Evolutionary conservation across 805 yeast species (phyloP), one percentile per base, ranked within the genome.

Genomic region (Candida ipomoeae): DNA sequence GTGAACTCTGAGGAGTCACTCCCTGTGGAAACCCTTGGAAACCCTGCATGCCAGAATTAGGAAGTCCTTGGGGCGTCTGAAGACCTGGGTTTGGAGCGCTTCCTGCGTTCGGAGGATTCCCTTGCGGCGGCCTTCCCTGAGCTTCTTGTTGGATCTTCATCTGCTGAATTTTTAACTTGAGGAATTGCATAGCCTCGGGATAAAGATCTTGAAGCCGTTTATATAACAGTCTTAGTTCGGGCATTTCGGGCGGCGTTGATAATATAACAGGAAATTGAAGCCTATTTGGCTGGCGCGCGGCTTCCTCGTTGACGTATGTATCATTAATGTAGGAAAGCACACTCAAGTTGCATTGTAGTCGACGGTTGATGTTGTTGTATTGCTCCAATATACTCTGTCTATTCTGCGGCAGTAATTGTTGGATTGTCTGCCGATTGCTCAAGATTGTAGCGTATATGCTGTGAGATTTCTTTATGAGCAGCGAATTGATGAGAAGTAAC

Each of bases 231-330:
- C 67, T 66, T 40, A 81, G 66, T 55, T 79, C 84, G 0, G 83
- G 82, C 66, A 79, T 69, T 41, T 79, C 83, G 3, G 73, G 73
- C 6, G 84, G 84, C 5, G 85, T 76, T 1, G 78, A 67, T 51
- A 80, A 70, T 38, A 80, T 77, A 31, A 75, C 71, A 2, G 85
- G 85, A 49, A 74, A 74, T 14, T 29, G 64, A 54, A 44, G 61
- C 50, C 44, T 61, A 47, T 52, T 52, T 0, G 62, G 59, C 40
- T 60, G 64, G n/a, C 61, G 65, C 5, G 62, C 54, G 3, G 62
- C 63, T 7, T 64, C 60, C 48, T 63, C 62, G n/a, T 56, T 52
- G 52, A 70, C 71, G 52, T 73, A 73, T 45, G 66, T 62, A 44
- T 71, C 76, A 50, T 69, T 70, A 35, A 74, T 62, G 51, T 62